phyloP scores from a whole-genome alignment of 106 monocot species.

The Apostasia shenzhenica region DNA sequence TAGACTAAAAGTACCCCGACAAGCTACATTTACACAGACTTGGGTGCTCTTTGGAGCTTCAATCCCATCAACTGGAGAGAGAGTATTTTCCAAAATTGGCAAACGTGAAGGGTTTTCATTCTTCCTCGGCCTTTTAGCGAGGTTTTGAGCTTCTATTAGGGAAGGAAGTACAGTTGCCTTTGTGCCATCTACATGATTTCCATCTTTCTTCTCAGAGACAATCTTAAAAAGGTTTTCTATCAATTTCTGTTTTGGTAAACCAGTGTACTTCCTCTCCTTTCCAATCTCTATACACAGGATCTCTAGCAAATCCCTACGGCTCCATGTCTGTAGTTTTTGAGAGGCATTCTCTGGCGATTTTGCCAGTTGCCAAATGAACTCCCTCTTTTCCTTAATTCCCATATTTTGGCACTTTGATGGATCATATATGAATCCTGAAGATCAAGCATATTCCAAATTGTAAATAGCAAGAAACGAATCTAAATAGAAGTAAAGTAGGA shows the following conservation, averaged over 20 bases:
- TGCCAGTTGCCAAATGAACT: conserved; percentile 52
- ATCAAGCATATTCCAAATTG: neutral
- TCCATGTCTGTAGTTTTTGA: conserved; percentile 78
- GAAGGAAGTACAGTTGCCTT: neutral
- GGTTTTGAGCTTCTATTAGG: conserved; percentile 16
- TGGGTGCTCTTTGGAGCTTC: conserved; percentile 9
- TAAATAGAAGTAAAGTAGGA: too few relatives aligned
- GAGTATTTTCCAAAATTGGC: conserved; percentile 13
- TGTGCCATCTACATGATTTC: neutral
- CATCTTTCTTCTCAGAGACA: conserved; percentile 47
- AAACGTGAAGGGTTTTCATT: conserved; percentile 62
- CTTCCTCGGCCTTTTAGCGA: conserved; percentile 77
- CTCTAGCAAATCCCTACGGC: conserved; percentile 77
- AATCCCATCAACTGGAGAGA: conserved; percentile 1
- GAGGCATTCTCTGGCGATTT: conserved; percentile 51
- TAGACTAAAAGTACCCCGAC: conserved; percentile 33
- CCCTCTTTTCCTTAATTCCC: conserved; percentile 59
- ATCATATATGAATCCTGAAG: conserved; percentile 50
- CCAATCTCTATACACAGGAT: conserved; percentile 87
- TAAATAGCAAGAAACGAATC: too few relatives aligned
- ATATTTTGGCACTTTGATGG: conserved; percentile 58
- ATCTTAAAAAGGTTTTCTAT: conserved; percentile 67
- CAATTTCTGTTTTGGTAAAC: conserved; percentile 73
- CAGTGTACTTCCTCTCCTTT: conserved; percentile 86
- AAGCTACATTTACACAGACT: conserved; percentile 52